phyloP scores from a whole-genome alignment of 495 filamentous ascomycete species.

The Hypoxylon rickii region DNA sequence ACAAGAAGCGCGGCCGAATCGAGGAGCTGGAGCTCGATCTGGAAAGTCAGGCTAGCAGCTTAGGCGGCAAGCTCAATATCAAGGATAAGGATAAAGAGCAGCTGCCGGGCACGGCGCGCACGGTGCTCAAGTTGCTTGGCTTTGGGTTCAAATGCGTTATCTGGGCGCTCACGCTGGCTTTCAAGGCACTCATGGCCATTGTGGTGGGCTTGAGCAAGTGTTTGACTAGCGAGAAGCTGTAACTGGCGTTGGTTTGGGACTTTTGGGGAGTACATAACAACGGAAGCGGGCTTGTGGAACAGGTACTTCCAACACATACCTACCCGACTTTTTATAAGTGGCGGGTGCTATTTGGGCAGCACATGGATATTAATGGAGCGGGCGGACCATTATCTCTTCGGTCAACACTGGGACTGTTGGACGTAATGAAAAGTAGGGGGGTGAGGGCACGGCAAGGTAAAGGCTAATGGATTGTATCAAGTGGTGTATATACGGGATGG shows the following conservation, averaged over 20 bases:
- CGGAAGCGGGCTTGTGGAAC: neutral
- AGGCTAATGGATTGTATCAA: no score
- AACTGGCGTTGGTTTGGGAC: neutral
- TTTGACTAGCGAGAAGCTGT: slow-evolving; percentile 45
- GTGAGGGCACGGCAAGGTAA: slow-evolving; percentile 5
- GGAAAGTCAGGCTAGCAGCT: slow-evolving; percentile 55
- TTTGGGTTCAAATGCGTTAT: slow-evolving; percentile 52
- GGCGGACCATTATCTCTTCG: slow-evolving; percentile 35
- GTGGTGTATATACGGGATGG: slow-evolving; percentile 26
- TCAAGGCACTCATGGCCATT: slow-evolving; percentile 47
- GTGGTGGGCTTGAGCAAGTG: slow-evolving; percentile 46
- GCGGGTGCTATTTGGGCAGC: slow-evolving; percentile 3
- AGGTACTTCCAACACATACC: slow-evolving; percentile 10
- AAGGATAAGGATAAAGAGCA: slow-evolving; percentile 46
- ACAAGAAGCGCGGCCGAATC: slow-evolving; percentile 45
- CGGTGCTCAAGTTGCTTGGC: slow-evolving; percentile 45
- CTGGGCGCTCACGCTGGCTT: slow-evolving; percentile 51
- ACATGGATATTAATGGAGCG: slow-evolving; percentile 34
- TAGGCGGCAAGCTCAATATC: slow-evolving; percentile 42
- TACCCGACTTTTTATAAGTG: slow-evolving; percentile 3
- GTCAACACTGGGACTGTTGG: slow-evolving; percentile 26
- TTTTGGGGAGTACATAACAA: neutral
- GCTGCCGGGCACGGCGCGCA: slow-evolving; percentile 45
- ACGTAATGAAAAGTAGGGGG: slow-evolving; percentile 25
- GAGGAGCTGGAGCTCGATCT: slow-evolving; percentile 62